These are phyloP conservation scores for Anastatica hierochuntica DNA, from an alignment of 345 rosid species.

Conservation along the genomic window DNA sequence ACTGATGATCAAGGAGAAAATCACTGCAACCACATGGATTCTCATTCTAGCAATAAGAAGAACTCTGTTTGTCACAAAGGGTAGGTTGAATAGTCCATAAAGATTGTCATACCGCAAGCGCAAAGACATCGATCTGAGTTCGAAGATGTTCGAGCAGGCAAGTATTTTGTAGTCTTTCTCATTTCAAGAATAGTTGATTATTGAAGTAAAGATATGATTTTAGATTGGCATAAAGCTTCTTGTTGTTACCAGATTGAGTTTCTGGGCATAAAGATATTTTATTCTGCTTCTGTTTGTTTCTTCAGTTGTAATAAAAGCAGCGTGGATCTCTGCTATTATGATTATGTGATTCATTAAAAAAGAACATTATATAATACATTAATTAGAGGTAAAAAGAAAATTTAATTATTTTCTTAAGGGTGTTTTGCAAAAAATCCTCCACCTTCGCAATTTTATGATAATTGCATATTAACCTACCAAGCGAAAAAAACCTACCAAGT, in stretches of 20 bases:
- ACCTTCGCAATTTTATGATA: too few relatives aligned
- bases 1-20: slow-evolving; percentile 92
- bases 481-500: too few relatives aligned
- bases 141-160: neutral
- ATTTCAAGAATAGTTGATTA: slow-evolving; percentile 1
- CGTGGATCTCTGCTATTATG: neutral
- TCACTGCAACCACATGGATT: slow-evolving; percentile 70
- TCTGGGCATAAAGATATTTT: neutral
- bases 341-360: neutral
- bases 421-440: too few relatives aligned
- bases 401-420: too few relatives aligned
- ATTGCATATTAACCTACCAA: too few relatives aligned
- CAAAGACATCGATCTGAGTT: slow-evolving; percentile 1
- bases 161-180: neutral
- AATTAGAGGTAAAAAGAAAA: too few relatives aligned
- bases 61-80: slow-evolving; percentile 31
- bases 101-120: neutral
- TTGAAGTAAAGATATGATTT: neutral
- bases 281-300: slow-evolving; percentile 5
- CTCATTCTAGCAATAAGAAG: slow-evolving; percentile 53
- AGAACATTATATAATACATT: too few relatives aligned
- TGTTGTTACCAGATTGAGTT: slow-evolving; percentile 4
- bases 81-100: slow-evolving; percentile 36
- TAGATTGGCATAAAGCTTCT: slow-evolving; percentile 14
- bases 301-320: slow-evolving; percentile 7